These are phyloP conservation scores for Hemisphaericaspora xylofermentans DNA, from an alignment of 1,139 yeast genomes.

Conservation along the genomic window DNA sequence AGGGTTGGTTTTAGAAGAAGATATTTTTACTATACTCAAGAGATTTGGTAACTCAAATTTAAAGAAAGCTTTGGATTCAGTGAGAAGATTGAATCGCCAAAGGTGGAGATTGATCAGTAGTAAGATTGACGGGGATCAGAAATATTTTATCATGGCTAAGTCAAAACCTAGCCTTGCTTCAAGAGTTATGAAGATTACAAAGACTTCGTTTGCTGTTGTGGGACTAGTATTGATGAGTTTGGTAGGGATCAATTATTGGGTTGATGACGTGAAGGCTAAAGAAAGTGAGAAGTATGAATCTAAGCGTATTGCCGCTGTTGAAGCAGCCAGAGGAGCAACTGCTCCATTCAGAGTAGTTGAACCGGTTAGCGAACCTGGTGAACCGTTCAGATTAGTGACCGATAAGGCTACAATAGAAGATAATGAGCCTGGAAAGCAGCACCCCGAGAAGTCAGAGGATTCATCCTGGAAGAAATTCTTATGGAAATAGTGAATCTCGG, in stretches of 20 bases:
- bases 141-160: slow-evolving; percentile 30
- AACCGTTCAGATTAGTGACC: too few relatives aligned
- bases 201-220: slow-evolving; percentile 32
- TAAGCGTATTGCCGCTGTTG: not conserved
- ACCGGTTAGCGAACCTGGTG: not conserved
- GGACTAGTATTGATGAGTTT: slow-evolving; percentile 34
- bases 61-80: slow-evolving; percentile 15
- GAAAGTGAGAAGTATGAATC: not conserved
- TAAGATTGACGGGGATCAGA: slow-evolving; percentile 19
- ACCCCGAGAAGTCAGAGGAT: too few relatives aligned
- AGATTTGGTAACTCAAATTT: slow-evolving; percentile 35
- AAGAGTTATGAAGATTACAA: slow-evolving; percentile 18
- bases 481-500: too few relatives aligned
- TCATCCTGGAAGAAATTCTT: too few relatives aligned
- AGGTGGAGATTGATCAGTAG: slow-evolving; percentile 43
- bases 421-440: too few relatives aligned
- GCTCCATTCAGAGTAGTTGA: not conserved
- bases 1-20: slow-evolving; percentile 38
- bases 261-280: slow-evolving; percentile 16
- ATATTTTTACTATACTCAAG: slow-evolving; percentile 46
- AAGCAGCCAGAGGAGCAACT: not conserved
- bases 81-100: slow-evolving; percentile 28
- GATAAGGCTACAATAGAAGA: too few relatives aligned
- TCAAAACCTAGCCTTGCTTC: slow-evolving; percentile 9
- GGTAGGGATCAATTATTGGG: slow-evolving; percentile 28